These are phyloP conservation scores for Aspergillus sp. DNA, from an alignment of 2,329 filamentous ascomycete species.

Conservation along the genomic window DNA sequence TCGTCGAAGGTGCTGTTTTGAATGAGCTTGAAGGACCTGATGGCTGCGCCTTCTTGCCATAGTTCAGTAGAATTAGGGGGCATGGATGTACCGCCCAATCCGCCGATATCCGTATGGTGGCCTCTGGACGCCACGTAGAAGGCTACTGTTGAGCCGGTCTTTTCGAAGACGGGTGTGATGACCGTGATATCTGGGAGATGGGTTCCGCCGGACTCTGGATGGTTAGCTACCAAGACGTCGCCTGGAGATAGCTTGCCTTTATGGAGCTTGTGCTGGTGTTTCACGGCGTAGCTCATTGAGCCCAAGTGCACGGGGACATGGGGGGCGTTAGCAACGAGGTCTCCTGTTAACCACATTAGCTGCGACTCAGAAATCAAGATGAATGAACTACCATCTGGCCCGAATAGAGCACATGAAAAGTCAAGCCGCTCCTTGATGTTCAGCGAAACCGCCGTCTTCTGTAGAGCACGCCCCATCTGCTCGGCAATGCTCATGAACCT, in stretches of 20 bases:
- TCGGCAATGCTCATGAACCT: constrained; percentile 61
- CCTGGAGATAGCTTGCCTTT: constrained; percentile 73
- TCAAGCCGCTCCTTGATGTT: constrained; percentile 87
- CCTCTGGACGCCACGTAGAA: constrained; percentile 81
- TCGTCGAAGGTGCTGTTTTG: constrained; percentile 77
- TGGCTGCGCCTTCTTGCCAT: constrained; percentile 50
- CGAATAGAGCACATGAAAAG: constrained; percentile 80
- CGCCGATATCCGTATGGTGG: constrained; percentile 82
- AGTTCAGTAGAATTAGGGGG: constrained; percentile 57
- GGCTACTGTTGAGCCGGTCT: constrained; percentile 62
- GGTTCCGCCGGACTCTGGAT: constrained; percentile 80
- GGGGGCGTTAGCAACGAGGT: constrained; percentile 68
- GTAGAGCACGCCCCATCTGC: constrained; percentile 58
- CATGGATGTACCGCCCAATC: constrained; percentile 80
- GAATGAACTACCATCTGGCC: constrained; percentile 54
- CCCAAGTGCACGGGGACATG: constrained; percentile 80
- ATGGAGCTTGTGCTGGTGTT: constrained; percentile 78
- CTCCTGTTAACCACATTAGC: constrained; percentile 40
- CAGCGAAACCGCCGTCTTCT: constrained; percentile 56
- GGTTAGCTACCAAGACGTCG: constrained; percentile 80
- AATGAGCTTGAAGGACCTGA: constrained; percentile 61
- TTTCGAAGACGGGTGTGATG: constrained; percentile 74
- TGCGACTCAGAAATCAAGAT: background rate
- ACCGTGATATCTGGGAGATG: constrained; percentile 83
- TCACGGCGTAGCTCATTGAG: constrained; percentile 81